These are phyloP conservation scores for Suillus luteus DNA, from an alignment of 768 basidiomycete genomes.

Conservation along the genomic window DNA sequence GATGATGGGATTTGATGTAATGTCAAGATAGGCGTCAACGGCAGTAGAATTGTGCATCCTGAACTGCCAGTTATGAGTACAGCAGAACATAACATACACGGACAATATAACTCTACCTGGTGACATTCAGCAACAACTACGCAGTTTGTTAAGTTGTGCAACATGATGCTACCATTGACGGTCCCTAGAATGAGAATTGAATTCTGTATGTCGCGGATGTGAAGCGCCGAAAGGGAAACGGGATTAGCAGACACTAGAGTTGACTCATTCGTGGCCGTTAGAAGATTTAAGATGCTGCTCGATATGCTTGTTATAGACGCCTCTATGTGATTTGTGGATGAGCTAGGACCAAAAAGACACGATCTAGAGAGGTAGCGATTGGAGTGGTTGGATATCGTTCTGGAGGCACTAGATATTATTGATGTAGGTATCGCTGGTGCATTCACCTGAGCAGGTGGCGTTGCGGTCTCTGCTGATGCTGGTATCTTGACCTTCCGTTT, in stretches of 20 bases:
- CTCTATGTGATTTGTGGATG: slow-evolving; percentile 44
- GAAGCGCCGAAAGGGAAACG: slow-evolving; percentile 53
- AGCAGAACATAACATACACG: neutral
- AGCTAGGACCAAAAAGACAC: slow-evolving; percentile 38
- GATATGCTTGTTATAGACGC: slow-evolving; percentile 68
- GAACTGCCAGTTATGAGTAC: slow-evolving; percentile 51
- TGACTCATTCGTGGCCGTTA: slow-evolving; percentile 28
- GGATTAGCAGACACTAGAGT: slow-evolving; percentile 18
- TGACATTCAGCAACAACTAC: slow-evolving; percentile 75
- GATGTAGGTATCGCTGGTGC: slow-evolving; percentile 1
- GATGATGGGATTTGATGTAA: slow-evolving; percentile 75
- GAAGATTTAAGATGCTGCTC: slow-evolving; percentile 71
- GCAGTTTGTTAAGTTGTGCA: slow-evolving; percentile 65
- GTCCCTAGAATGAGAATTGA: slow-evolving; percentile 66
- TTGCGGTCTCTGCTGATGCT: slow-evolving; percentile 10
- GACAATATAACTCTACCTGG: slow-evolving; percentile 54
- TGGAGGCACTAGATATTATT: slow-evolving; percentile 28
- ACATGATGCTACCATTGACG: slow-evolving; percentile 70
- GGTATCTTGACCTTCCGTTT: slow-evolving; percentile 47
- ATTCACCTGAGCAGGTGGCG: slow-evolving; percentile 1
- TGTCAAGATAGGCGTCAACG: slow-evolving; percentile 67
- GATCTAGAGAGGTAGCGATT: slow-evolving; percentile 45
- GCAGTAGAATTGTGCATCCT: slow-evolving; percentile 78
- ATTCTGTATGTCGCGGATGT: slow-evolving; percentile 37
- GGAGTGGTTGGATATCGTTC: slow-evolving; percentile 47